Evolutionary conservation across 2,329 filamentous ascomycete genomes (phyloP).

Genomic region (Neurospora crassa): DNA sequence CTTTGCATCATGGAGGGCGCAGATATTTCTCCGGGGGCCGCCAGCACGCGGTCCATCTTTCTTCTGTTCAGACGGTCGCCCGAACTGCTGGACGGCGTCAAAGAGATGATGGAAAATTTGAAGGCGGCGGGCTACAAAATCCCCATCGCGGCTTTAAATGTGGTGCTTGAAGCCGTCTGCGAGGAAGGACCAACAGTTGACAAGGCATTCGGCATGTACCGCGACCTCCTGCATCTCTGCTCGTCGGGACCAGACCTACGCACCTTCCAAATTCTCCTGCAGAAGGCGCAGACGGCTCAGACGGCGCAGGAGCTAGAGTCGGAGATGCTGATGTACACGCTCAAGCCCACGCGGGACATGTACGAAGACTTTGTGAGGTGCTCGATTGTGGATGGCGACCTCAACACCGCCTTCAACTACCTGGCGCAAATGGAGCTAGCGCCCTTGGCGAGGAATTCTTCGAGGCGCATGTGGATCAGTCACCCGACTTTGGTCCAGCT

Average conservation of each 20-base stretch:
- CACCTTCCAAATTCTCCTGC: constrained; percentile 28
- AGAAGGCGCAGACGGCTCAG: constrained; percentile 18
- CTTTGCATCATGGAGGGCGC: constrained; percentile 65
- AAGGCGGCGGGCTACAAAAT: constrained; percentile 20
- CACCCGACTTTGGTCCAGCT: constrained; percentile 24
- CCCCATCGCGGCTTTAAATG: constrained; percentile 31
- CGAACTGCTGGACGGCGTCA: constrained; percentile 38
- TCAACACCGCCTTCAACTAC: constrained; percentile 25
- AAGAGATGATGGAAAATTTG: constrained; percentile 48
- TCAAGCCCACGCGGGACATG: constrained; percentile 21
- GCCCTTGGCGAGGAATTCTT: constrained; percentile 7
- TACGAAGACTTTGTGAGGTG: constrained; percentile 26
- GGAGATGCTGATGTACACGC: constrained; percentile 28
- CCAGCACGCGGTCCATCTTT: constrained; percentile 56
- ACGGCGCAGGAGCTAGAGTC: constrained; percentile 25
- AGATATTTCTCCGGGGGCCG: constrained; percentile 44
- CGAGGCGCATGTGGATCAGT: constrained; percentile 21
- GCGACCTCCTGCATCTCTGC: constrained; percentile 27
- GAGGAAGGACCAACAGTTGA: not conserved
- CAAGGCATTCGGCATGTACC: constrained; percentile 27
- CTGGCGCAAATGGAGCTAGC: constrained; percentile 18
- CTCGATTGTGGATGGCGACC: constrained; percentile 22
- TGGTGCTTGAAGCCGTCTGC: constrained; percentile 29
- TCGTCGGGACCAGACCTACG: constrained; percentile 24
- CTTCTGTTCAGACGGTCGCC: constrained; percentile 39